Evolutionary conservation across 2,329 filamentous ascomycete genomes (phyloP).

Genomic region (Dendrostoma leiphaemia): DNA sequence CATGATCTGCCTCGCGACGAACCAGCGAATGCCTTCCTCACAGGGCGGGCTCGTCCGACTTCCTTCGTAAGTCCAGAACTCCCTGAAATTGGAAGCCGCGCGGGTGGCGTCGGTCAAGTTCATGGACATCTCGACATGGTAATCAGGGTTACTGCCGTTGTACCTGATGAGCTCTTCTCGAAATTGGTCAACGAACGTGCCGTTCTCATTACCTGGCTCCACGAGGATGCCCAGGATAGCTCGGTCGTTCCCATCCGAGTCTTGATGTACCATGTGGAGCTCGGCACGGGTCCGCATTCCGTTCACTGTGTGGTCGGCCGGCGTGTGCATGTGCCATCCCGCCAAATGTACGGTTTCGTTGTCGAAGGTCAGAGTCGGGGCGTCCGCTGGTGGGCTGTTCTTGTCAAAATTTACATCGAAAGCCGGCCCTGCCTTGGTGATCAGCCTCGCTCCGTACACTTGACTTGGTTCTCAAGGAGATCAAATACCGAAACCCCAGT

Average conservation of each 20-base stretch:
- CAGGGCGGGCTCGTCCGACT: conserved; percentile 46
- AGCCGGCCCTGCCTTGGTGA: conserved; percentile 21
- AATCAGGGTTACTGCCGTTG: conserved; percentile 27
- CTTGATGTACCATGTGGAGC: conserved; percentile 47
- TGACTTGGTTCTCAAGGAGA: conserved; percentile 24
- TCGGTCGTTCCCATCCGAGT: conserved; percentile 36
- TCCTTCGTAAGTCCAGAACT: conserved; percentile 49
- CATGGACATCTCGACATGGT: conserved; percentile 19
- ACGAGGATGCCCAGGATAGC: conserved; percentile 47
- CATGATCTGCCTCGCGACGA: conserved; percentile 27
- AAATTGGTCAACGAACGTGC: conserved; percentile 40
- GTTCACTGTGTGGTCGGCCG: conserved; percentile 46
- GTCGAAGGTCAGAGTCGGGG: conserved; percentile 42
- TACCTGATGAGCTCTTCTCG: conserved; percentile 35
- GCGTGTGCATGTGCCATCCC: conserved; percentile 51
- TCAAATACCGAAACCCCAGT: conserved; percentile 50
- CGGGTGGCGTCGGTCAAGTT: conserved; percentile 32
- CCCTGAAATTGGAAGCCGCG: conserved; percentile 36
- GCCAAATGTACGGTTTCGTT: conserved; percentile 45
- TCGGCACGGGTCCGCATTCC: conserved; percentile 43
- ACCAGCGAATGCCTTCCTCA: conserved; percentile 45
- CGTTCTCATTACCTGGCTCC: conserved; percentile 38
- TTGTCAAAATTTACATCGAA: conserved; percentile 19
- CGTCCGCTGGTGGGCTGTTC: conserved; percentile 30
- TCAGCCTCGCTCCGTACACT: neutral